A percentile compares a stretch with the other conserved stretches of the same genome.
Conservation (phyloP, 225 moss, liverwort and hornwort species). For the Thuidium tamariscinum region DNA sequence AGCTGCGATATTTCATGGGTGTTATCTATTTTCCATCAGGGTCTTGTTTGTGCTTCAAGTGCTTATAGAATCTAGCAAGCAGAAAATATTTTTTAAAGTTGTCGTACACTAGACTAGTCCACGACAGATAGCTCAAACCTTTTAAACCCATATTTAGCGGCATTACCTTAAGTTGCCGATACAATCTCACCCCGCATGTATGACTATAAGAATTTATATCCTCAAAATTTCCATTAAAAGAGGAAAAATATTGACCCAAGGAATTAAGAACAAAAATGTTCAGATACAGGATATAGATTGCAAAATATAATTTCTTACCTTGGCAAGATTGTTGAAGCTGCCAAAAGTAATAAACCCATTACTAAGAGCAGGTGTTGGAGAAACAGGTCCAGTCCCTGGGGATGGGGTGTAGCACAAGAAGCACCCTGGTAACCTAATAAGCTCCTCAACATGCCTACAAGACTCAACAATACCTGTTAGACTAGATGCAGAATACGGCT, state of each 20-base stretch:
- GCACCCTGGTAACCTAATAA: slow-evolving; percentile 77
- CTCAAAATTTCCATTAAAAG: neutral
- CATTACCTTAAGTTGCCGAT: neutral
- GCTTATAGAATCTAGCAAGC: neutral
- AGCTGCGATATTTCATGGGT: neutral
- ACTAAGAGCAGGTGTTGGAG: slow-evolving; percentile 64
- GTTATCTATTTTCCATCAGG: neutral
- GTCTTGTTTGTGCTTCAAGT: neutral
- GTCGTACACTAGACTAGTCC: neutral
- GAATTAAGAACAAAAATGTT: neutral
- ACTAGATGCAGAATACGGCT: neutral
- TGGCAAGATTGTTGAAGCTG: slow-evolving; percentile 99
- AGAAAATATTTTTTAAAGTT: neutral
- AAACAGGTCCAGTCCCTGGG: slow-evolving; percentile 88
- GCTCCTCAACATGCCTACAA: slow-evolving; percentile 92
- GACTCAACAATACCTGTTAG: neutral
- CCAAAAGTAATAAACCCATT: slow-evolving; percentile 96
- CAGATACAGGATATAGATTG: neutral
- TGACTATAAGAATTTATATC: neutral
- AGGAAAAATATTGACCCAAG: neutral
- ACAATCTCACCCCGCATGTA: neutral
- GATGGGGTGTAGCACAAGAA: slow-evolving; percentile 99
- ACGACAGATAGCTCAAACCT: neutral
- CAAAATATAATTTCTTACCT: slow-evolving; percentile 31
- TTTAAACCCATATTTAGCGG: neutral